Evolutionary conservation across 768 basidiomycete species (phyloP).

Genomic region (Suillus variegatus): DNA sequence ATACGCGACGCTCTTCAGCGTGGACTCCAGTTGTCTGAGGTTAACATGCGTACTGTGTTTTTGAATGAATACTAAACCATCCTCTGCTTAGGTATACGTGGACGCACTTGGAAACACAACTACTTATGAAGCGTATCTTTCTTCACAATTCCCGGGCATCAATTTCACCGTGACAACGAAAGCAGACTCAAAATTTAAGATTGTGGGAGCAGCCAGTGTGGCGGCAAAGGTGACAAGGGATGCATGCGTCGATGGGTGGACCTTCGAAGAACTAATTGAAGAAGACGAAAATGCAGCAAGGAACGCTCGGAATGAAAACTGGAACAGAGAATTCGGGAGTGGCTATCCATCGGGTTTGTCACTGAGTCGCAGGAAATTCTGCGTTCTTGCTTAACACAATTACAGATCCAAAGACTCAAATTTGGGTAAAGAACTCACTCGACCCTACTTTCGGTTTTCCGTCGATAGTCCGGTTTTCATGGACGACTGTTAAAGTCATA

Average conservation of each 20-base stretch:
- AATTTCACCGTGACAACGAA: slow-evolving; percentile 88
- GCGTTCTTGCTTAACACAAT: neutral
- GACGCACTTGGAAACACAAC: slow-evolving; percentile 90
- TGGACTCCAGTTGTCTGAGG: slow-evolving; percentile 81
- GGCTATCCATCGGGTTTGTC: slow-evolving; percentile 86
- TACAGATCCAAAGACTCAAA: slow-evolving; percentile 88
- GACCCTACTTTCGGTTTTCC: slow-evolving; percentile 94
- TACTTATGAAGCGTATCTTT: slow-evolving; percentile 84
- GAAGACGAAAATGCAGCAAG: neutral
- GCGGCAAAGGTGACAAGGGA: slow-evolving; percentile 97
- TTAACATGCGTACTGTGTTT: slow-evolving; percentile 22
- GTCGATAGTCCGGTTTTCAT: slow-evolving; percentile 87
- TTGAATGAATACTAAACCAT: neutral
- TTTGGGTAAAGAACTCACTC: slow-evolving; percentile 75
- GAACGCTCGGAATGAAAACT: slow-evolving; percentile 19
- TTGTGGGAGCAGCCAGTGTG: slow-evolving; percentile 97
- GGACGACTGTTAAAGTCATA: slow-evolving; percentile 88
- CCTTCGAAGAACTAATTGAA: slow-evolving; percentile 61
- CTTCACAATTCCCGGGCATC: slow-evolving; percentile 79
- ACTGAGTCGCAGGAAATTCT: neutral
- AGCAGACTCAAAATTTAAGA: slow-evolving; percentile 95
- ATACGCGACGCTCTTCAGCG: slow-evolving; percentile 83
- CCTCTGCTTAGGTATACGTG: slow-evolving; percentile 73
- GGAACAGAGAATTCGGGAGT: slow-evolving; percentile 57
- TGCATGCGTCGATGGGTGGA: slow-evolving; percentile 85